Evolutionary conservation across 2,329 filamentous ascomycete species (phyloP).

Genomic region (Aspergillus caelatus): DNA sequence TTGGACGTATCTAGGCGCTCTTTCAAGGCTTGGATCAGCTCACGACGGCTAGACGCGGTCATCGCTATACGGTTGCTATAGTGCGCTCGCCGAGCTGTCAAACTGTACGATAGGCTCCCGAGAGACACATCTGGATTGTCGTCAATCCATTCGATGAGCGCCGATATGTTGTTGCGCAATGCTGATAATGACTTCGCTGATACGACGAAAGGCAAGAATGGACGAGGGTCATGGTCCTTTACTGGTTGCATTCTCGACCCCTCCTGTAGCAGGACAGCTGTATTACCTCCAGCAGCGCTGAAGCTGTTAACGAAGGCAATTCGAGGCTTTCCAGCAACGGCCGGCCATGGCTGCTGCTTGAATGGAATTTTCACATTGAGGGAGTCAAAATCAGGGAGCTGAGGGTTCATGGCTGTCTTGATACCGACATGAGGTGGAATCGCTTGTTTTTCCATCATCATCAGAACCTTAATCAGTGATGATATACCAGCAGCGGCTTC

Average conservation of each 20-base stretch:
- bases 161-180: constrained; percentile 56
- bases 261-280: background rate
- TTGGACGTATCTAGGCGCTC: background rate
- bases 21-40: background rate
- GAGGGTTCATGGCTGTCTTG: background rate
- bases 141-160: constrained; percentile 51
- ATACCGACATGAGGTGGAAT: background rate
- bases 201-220: background rate
- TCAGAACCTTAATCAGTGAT: background rate
- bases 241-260: constrained; percentile 47
- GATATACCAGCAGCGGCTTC: background rate
- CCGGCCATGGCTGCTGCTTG: background rate
- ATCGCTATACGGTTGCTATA: constrained; percentile 15
- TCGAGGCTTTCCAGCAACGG: background rate
- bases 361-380: background rate
- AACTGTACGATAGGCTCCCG: constrained; percentile 64
- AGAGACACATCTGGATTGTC: constrained; percentile 45
- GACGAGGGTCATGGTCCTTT: constrained; percentile 47
- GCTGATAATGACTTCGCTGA: background rate
- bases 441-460: background rate
- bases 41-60: constrained; percentile 3
- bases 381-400: background rate
- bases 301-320: background rate
- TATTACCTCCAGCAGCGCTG: background rate
- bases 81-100: constrained; percentile 57